Evolutionary conservation across 2,329 filamentous ascomycete genomes (phyloP), one percentile per base, ranked within the genome.

Genomic region (Claviceps fusiformis): DNA sequence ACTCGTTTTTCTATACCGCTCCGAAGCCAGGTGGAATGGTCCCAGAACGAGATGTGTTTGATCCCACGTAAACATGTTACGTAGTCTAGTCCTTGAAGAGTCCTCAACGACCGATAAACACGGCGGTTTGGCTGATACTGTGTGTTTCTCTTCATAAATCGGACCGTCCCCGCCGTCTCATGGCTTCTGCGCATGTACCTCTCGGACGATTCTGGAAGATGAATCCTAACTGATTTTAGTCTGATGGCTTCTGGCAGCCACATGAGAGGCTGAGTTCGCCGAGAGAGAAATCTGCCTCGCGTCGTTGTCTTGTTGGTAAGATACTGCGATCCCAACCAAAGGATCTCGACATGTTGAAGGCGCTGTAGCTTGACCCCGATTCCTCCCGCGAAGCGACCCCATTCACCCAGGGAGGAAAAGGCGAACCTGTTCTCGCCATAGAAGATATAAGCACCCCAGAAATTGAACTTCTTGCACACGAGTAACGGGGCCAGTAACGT

Each of bases 321-420:
- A 0, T 55, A 55, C 43, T 71, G 71, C 2, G 64, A 70, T 3
- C 73, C 73, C 0, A 64, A 61, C 64, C 71, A 75, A 1, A 75
- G 60, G 0, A 79, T 46, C 57, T 77, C 73, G 0, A 79, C 56
- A 37, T 75, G 66, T 52, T 72, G 73, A 0, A 79, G 46, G 0
- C 75, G 65, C n/a, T 74, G 68, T 1, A 72, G 56, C 0, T 73
- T 68, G 3, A 65, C 60, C 1, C 69, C 67, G 27, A 77, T 77
- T 0, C 74, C 71, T 1, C 59, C 60, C 54, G 68, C 70, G 59
- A 79, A 79, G 47, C 73, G 69, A 53, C 71, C 71, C 61, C 75
- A 71, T 61, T 79, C 76, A 49, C 76, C 76, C 0, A 79, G 62
- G n/a, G 72, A 75, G n/a, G 73, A 76, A 59, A 79, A 79, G 0